Evolutionary conservation across 1,284 basidiomycete species (phyloP).

Genomic region (Athelia psychrophila): DNA sequence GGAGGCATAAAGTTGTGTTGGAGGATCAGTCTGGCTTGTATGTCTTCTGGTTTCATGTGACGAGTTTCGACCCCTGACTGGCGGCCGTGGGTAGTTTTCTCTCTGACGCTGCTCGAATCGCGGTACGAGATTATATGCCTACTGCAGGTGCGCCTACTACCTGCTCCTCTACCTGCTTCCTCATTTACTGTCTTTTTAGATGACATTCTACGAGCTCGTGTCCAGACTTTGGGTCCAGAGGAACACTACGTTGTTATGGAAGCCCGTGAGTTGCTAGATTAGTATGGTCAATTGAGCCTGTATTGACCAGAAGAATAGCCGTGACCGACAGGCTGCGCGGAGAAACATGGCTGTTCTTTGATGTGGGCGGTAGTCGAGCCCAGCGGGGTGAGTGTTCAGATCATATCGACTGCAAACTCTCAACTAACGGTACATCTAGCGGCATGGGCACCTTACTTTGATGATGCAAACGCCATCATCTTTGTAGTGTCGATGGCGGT

Average conservation of each 20-base stretch:
- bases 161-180: slow-evolving; percentile 3
- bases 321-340: slow-evolving; percentile 31
- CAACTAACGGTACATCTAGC: slow-evolving; percentile 30
- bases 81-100: slow-evolving; percentile 44
- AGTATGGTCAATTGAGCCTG: not conserved
- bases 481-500: slow-evolving; percentile 66
- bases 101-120: slow-evolving; percentile 49
- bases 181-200: slow-evolving; percentile 28
- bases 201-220: slow-evolving; percentile 61
- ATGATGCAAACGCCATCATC: slow-evolving; percentile 61
- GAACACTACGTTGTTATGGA: slow-evolving; percentile 58
- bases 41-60: slow-evolving; percentile 22
- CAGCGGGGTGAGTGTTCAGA: slow-evolving; percentile 43
- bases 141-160: slow-evolving; percentile 36
- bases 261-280: slow-evolving; percentile 26
- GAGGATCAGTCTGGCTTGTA: slow-evolving; percentile 62
- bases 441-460: slow-evolving; percentile 64
- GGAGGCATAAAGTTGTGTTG: slow-evolving; percentile 39
- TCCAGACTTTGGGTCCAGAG: slow-evolving; percentile 63
- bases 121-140: slow-evolving; percentile 48
- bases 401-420: not conserved
- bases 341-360: slow-evolving; percentile 58
- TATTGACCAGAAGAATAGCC: not conserved
- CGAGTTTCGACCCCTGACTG: slow-evolving; percentile 4
- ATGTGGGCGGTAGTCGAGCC: slow-evolving; percentile 54